Evolutionary conservation across 805 yeast species (phyloP).

Genomic region (Candida michaelii): DNA sequence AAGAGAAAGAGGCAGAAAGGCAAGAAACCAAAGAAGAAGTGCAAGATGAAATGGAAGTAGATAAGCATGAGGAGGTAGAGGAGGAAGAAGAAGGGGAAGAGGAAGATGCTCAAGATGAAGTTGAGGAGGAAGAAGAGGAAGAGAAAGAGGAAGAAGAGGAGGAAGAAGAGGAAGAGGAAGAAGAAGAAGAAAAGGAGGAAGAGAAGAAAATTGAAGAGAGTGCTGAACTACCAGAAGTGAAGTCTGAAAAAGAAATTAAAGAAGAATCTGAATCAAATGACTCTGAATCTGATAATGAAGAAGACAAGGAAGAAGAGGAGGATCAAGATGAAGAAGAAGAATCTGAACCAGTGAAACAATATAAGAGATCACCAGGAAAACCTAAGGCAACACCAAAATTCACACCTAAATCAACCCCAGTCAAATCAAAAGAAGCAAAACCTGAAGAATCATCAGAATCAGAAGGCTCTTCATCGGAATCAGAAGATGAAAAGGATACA

Average conservation of each 20-base stretch:
- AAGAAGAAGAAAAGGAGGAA: conserved; percentile 9
- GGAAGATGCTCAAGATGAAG: not conserved
- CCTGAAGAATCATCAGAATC: not conserved
- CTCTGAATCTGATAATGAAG: no score
- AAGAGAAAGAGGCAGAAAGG: conserved; percentile 17
- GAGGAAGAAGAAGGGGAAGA: not conserved
- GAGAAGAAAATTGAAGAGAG: conserved; percentile 10
- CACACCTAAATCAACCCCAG: conserved; percentile 11
- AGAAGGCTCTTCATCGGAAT: not conserved
- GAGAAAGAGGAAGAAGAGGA: conserved; percentile 14
- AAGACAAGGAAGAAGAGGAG: no score
- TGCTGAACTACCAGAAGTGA: conserved; percentile 6
- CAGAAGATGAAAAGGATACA: conserved; percentile 7
- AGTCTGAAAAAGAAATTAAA: not conserved
- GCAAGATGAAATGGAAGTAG: not conserved
- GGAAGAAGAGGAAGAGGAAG: conserved; percentile 14
- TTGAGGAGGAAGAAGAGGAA: conserved; percentile 7
- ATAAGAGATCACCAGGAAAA: conserved; percentile 13
- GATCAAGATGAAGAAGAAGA: conserved; percentile 9
- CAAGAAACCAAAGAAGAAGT: not conserved
- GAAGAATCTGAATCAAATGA: conserved; percentile 10
- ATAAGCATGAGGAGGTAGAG: not conserved
- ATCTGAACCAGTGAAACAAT: conserved; percentile 10
- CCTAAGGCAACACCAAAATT: conserved; percentile 9
- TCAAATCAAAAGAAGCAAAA: conserved; percentile 6